Percentiles rank a stretch among this genome's conserved stretches.
phyloP scores from a whole-genome alignment of 371 early-diverging fungal genomes.

The Blakeslea trispora region DNA sequence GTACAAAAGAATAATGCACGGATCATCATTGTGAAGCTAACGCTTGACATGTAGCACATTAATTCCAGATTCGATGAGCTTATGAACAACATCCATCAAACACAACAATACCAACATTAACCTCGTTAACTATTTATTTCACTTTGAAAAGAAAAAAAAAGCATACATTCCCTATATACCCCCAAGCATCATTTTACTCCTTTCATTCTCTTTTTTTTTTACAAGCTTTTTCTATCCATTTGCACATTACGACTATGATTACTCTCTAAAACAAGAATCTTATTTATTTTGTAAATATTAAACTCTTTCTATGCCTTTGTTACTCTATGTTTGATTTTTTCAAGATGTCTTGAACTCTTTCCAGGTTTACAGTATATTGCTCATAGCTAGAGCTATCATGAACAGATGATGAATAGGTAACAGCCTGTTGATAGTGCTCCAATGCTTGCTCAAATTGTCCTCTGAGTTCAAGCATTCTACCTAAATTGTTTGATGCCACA shows the following conservation, averaged over 20 bases:
- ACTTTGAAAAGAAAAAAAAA: background rate
- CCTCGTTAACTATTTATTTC: background rate
- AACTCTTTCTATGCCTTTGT: background rate
- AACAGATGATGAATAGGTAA: constrained; percentile 31
- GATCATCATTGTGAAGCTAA: background rate
- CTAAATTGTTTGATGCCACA: constrained; percentile 51
- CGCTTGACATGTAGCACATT: constrained; percentile 9
- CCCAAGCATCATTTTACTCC: too few relatives aligned
- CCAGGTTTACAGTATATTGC: constrained; percentile 32
- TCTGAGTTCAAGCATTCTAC: constrained; percentile 43
- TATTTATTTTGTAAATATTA: background rate
- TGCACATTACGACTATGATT: too few relatives aligned
- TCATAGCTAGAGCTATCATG: constrained; percentile 32
- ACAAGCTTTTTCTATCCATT: background rate
- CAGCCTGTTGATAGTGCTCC: constrained; percentile 45
- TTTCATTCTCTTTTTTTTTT: constrained; percentile 4
- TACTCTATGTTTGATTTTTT: constrained; percentile 8
- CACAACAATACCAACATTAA: constrained; percentile 8
- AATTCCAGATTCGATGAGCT: constrained; percentile 15
- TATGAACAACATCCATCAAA: constrained; percentile 7
- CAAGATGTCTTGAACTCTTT: constrained; percentile 23
- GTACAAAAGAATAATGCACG: background rate
- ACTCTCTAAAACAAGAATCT: background rate
- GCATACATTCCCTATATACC: background rate
- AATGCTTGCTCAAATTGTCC: constrained; percentile 44